phyloP scores from a whole-genome alignment of 495 filamentous ascomycete species.

The Haplographium delicatum region DNA sequence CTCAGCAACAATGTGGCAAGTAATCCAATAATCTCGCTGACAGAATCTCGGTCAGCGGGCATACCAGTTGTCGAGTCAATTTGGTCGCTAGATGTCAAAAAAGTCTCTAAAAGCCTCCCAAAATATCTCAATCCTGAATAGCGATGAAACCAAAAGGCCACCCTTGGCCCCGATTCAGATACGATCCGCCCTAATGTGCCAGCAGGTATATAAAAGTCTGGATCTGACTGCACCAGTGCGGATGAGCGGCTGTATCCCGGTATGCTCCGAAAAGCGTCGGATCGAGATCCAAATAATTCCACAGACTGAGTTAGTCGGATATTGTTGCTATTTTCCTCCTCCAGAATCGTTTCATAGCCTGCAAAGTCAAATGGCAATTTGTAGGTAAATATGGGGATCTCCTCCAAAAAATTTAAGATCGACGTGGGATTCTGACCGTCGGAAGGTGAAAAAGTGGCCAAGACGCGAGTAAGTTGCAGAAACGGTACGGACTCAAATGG shows the following conservation, averaged over 20 bases:
- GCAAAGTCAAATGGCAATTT: slow-evolving; percentile 57
- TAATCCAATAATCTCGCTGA: slow-evolving; percentile 59
- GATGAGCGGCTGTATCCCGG: not conserved
- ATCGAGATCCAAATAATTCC: slow-evolving; percentile 47
- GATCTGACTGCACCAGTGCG: slow-evolving; percentile 29
- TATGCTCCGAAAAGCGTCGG: slow-evolving; percentile 6
- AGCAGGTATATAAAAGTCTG: slow-evolving; percentile 48
- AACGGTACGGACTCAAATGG: slow-evolving; percentile 86
- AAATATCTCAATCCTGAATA: slow-evolving; percentile 65
- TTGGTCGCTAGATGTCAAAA: slow-evolving; percentile 36
- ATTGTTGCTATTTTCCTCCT: slow-evolving; percentile 76
- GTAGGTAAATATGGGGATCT: slow-evolving; percentile 67
- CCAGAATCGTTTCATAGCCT: slow-evolving; percentile 67
- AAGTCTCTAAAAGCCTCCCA: slow-evolving; percentile 55
- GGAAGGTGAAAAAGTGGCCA: slow-evolving; percentile 38
- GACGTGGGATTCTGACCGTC: slow-evolving; percentile 42
- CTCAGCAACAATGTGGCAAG: slow-evolving; percentile 45
- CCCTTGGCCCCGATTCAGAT: slow-evolving; percentile 51
- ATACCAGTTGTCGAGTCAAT: slow-evolving; percentile 31
- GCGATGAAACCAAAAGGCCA: slow-evolving; percentile 59
- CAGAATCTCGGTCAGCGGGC: slow-evolving; percentile 42
- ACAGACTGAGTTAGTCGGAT: slow-evolving; percentile 46
- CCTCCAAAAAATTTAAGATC: slow-evolving; percentile 46
- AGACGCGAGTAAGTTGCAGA: slow-evolving; percentile 55
- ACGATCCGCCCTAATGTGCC: slow-evolving; percentile 67